Conservation (phyloP, 352 stramenopile species). For the Phytophthora aleatoria region DNA sequence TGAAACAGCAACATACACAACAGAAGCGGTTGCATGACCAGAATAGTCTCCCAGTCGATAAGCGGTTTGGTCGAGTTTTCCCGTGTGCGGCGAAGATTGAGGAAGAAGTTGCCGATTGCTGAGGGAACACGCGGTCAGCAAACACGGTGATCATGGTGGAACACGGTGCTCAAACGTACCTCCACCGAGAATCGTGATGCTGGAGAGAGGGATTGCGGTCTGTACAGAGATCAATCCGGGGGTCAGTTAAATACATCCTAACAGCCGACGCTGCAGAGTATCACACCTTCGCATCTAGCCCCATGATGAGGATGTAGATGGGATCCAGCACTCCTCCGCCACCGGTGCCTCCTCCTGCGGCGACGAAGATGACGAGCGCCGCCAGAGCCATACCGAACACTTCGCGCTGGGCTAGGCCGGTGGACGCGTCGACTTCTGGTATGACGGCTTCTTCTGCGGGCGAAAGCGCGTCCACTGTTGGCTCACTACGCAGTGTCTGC, state of each 20-base stretch:
- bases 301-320: conserved; percentile 96
- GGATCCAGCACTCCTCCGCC: conserved; percentile 95
- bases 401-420: conserved; percentile 45
- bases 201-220: conserved; percentile 95
- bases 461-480: not conserved
- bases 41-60: conserved; percentile 97
- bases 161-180: conserved; percentile 14
- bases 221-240: conserved; percentile 16
- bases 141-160: not conserved
- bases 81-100: conserved; percentile 92
- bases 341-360: conserved; percentile 88
- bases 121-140: not conserved
- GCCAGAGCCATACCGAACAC: conserved; percentile 55
- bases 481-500: conserved; percentile 19
- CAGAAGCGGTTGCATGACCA: conserved; percentile 96
- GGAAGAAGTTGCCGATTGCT: conserved; percentile 92
- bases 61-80: conserved; percentile 88
- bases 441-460: conserved; percentile 15
- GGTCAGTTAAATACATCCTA: not conserved
- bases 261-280: not conserved
- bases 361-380: conserved; percentile 82
- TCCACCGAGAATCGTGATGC: conserved; percentile 95
- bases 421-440: conserved; percentile 16
- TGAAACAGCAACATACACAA: conserved; percentile 46
- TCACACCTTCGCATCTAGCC: conserved; percentile 84